Evolutionary conservation across 2,329 filamentous ascomycete genomes (phyloP).

Genomic region (Elsinoe australis): DNA sequence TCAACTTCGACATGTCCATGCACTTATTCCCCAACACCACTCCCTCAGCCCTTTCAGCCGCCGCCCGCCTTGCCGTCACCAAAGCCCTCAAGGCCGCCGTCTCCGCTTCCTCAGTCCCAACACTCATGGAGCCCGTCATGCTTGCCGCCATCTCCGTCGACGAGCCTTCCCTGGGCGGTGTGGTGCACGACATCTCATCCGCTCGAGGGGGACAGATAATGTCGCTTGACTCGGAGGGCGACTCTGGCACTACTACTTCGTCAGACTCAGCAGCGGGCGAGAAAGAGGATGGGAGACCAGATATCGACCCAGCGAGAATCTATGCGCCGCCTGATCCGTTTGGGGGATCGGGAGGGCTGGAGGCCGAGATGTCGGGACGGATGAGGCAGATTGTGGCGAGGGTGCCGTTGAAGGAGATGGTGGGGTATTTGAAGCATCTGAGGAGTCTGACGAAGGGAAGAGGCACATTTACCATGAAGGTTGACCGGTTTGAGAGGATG

Average conservation of each 20-base stretch:
- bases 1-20: slow-evolving; percentile 58
- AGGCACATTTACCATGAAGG: slow-evolving; percentile 66
- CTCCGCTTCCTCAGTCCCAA: slow-evolving; percentile 44
- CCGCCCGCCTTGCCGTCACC: slow-evolving; percentile 59
- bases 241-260: slow-evolving; percentile 18
- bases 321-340: slow-evolving; percentile 89
- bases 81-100: slow-evolving; percentile 59
- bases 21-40: slow-evolving; percentile 63
- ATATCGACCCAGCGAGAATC: slow-evolving; percentile 64
- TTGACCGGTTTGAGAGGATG: slow-evolving; percentile 65
- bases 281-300: slow-evolving; percentile 28
- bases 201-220: slow-evolving; percentile 66
- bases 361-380: slow-evolving; percentile 30
- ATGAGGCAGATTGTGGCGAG: slow-evolving; percentile 62
- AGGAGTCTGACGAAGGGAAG: slow-evolving; percentile 81
- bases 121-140: slow-evolving; percentile 90
- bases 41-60: slow-evolving; percentile 60
- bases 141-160: slow-evolving; percentile 78
- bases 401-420: slow-evolving; percentile 93
- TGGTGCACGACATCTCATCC: slow-evolving; percentile 74
- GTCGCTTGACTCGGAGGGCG: slow-evolving; percentile 53
- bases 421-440: slow-evolving; percentile 84
- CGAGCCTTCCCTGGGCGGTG: slow-evolving; percentile 68
- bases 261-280: slow-evolving; percentile 13
- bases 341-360: slow-evolving; percentile 30